Conservation (phyloP, 768 basidiomycete genomes). For the Naganishia onofrii region DNA sequence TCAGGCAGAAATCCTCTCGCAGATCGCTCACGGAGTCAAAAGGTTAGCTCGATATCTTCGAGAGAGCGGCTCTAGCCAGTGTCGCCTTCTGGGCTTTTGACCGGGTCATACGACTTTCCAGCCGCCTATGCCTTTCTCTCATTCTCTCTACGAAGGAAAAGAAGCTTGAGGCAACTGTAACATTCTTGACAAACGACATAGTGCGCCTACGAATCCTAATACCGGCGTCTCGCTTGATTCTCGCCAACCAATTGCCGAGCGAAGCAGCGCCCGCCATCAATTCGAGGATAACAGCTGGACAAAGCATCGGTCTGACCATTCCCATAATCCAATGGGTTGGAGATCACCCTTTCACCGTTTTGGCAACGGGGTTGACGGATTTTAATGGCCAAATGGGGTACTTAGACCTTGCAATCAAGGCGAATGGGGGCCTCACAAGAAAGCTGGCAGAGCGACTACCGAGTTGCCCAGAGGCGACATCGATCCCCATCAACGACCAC, state of each 20-base stretch:
- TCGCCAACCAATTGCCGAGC: background rate
- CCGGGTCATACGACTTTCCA: slow-evolving; percentile 1
- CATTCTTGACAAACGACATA: background rate
- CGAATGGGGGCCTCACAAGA: slow-evolving; percentile 14
- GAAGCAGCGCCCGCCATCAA: background rate
- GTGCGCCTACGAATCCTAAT: slow-evolving; percentile 1
- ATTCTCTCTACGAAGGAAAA: too few relatives aligned
- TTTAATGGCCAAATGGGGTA: background rate
- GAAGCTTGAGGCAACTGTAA: background rate
- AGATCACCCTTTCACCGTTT: slow-evolving; percentile 10
- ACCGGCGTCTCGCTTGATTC: background rate
- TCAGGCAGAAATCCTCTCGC: background rate
- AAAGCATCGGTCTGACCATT: slow-evolving; percentile 12
- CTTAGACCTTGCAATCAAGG: slow-evolving; percentile 19
- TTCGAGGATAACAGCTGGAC: slow-evolving; percentile 7
- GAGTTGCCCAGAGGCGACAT: background rate
- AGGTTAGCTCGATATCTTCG: slow-evolving; percentile 7
- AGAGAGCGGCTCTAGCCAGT: background rate
- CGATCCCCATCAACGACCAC: background rate
- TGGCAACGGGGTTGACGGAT: slow-evolving; percentile 7
- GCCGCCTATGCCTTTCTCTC: background rate
- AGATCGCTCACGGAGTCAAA: background rate
- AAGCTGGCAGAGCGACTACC: background rate
- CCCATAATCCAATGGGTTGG: slow-evolving; percentile 5
- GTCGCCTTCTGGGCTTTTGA: slow-evolving; percentile 22